Evolutionary conservation across 192 early-diverging fungal genomes (phyloP), one percentile per base, ranked within the genome.

Genomic region (Entophlyctis helioformis): DNA sequence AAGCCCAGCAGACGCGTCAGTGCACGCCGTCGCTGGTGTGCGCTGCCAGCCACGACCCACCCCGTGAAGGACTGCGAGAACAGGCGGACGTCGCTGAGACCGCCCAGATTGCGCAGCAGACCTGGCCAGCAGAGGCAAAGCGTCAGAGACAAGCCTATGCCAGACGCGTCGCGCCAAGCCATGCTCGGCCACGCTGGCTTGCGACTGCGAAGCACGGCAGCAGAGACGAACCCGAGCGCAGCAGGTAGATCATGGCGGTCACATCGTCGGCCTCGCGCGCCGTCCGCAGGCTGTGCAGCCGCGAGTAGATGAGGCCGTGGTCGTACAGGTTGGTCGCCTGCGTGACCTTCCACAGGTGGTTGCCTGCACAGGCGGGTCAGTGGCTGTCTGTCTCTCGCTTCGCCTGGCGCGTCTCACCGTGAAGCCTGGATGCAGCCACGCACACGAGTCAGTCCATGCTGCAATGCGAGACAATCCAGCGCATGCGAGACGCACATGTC

Each of bases 21-120:
- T n/a, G n/a, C n/a, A n/a, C n/a, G n/a, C n/a, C n/a, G n/a, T n/a
- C n/a, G n/a, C n/a, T n/a, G n/a, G n/a, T n/a, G n/a, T n/a, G n/a
- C n/a, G n/a, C n/a, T n/a, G n/a, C n/a, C n/a, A n/a, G n/a, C n/a
- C n/a, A n/a, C n/a, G n/a, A n/a, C 36, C 39, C 57, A 77, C 72
- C 79, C 84, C 20, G 71, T 33, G 33, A 71, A 75, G 2, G 72
- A 76, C 29, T 64, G 59, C 18, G 57, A 46, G 44, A 76, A 86
- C 22, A 86, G 47, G 24, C 69, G 62, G 21, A 61, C 59, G 44
- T 86, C 82, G 39, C 63, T 65, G 24, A 89, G 66, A 20, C 81
- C 84, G 19, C 83, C 84, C 33, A 85, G 56, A 50, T 86, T 89
- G 22, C 86, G 53, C 15, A 89, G 54, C 1, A 89, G 48, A 7